Conservation (phyloP, 345 rosid genomes). For the Gossypium ekmanianum region DNA sequence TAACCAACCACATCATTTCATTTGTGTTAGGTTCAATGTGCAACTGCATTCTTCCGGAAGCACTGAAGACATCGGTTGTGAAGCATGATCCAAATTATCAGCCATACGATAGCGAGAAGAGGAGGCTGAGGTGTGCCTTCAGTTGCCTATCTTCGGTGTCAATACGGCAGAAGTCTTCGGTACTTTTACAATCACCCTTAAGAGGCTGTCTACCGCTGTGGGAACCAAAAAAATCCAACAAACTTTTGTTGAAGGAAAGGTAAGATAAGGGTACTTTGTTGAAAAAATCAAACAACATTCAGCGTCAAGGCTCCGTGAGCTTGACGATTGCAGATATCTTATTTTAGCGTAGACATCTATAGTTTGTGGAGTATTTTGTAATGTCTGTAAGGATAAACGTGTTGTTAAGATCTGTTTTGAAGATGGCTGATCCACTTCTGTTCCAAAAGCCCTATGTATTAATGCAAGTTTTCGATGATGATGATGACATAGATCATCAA, state of each 20-base stretch:
- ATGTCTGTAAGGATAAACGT: background rate
- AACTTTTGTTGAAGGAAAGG: conserved; percentile 64
- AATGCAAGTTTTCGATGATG: background rate
- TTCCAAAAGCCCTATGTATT: background rate
- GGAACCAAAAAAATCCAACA: conserved; percentile 69
- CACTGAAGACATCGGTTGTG: conserved; percentile 63
- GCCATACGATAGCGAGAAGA: conserved; percentile 61
- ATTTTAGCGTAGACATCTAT: background rate
- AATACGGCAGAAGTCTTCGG: conserved; percentile 69
- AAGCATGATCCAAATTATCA: conserved; percentile 54
- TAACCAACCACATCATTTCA: background rate
- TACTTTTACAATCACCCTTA: conserved; percentile 68
- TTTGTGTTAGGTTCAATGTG: conserved; percentile 67
- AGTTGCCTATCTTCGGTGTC: conserved; percentile 78
- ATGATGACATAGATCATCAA: background rate
- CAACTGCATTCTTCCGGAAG: conserved; percentile 85
- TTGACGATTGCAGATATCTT: background rate
- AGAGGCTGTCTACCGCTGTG: conserved; percentile 84
- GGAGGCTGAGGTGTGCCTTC: conserved; percentile 56
- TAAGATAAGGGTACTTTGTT: conserved; percentile 24
- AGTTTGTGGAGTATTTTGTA: conserved; percentile 2
- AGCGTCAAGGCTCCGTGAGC: background rate
- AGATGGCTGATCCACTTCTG: background rate
- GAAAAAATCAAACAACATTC: background rate
- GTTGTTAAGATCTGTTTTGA: background rate